phyloP scores from a whole-genome alignment of 495 filamentous ascomycete genomes.

The Daldinia loculata region DNA sequence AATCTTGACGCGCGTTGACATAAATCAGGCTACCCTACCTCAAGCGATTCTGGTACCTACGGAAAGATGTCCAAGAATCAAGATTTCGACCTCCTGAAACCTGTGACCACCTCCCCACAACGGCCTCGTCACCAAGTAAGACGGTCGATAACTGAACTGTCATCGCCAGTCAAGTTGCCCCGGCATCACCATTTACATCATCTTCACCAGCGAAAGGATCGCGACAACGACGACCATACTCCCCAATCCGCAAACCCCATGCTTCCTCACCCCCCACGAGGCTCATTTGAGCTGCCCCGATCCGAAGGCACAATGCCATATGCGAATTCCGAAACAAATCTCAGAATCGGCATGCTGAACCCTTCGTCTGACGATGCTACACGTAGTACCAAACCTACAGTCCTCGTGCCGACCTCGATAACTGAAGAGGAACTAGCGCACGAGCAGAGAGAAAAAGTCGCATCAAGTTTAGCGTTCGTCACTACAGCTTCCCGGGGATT shows the following conservation, averaged over 20 bases:
- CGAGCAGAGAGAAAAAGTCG: slow-evolving; percentile 54
- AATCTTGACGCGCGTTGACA: slow-evolving; percentile 9
- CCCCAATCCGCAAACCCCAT: slow-evolving; percentile 43
- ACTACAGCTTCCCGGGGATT: background rate
- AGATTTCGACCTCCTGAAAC: slow-evolving; percentile 40
- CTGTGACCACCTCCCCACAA: slow-evolving; percentile 47
- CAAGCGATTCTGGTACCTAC: slow-evolving; percentile 6
- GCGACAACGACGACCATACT: slow-evolving; percentile 49
- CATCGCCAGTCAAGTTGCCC: slow-evolving; percentile 56
- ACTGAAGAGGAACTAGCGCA: slow-evolving; percentile 48
- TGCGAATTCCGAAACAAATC: slow-evolving; percentile 52
- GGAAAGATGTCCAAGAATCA: slow-evolving; percentile 52
- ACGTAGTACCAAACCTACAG: background rate
- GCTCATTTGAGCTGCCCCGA: slow-evolving; percentile 51
- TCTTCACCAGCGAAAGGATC: slow-evolving; percentile 54
- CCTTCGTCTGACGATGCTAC: slow-evolving; percentile 44
- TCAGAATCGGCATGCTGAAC: slow-evolving; percentile 52
- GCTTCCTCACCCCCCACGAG: slow-evolving; percentile 42
- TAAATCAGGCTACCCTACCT: slow-evolving; percentile 31
- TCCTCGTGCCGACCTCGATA: slow-evolving; percentile 26
- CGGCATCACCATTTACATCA: slow-evolving; percentile 53
- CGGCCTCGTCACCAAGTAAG: slow-evolving; percentile 58
- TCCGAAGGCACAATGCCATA: slow-evolving; percentile 56
- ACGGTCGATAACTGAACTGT: slow-evolving; percentile 60
- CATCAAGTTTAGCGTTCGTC: slow-evolving; percentile 54